Base-by-base conservation (phyloP, 805 yeast species). In the Candida tallmaniae region DNA sequence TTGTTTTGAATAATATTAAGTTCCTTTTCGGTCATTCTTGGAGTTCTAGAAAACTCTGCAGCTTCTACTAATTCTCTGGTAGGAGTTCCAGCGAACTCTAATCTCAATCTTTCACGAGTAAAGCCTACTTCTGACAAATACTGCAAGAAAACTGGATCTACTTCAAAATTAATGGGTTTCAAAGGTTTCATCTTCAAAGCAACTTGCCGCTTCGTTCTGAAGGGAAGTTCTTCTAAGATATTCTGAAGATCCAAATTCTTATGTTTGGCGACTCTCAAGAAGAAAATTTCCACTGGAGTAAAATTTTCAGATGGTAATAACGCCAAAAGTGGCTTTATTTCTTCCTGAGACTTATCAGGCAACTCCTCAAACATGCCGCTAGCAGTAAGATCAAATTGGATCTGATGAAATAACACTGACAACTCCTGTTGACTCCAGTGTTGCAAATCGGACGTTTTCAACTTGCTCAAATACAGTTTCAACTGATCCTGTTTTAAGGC, bases 11-110 rank as follows among this genome's bases (percentile, higher is more conserved):
- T 32, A 10, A 39, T 23, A 3, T 24, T 54, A 13, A 47, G 35
- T 34, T 52, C 55, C 19, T 49, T 36, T 26, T 52, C 56, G 14
- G 48, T 48, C 21, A 47, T 40, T 38, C 50, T 52, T 3, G 35
- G 41, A 6, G 44, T 48, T 14, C 57, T 40, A 29, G 39, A 57
- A 5, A 42, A 44, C 30, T 32, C 29, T 9, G 25, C 19, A 11
- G 27, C 27, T 23, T 48, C 35, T 22, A 66, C 47, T 31, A 60
- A 14, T 38, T 40, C 39, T 23, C 42, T 29, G n/a, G 42, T 31
- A 14, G 39, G 41, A 13, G 45, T 27, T 8, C 46, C 37, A 16
- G 47, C 44, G 15, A 43, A 34, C 15, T 39, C 27, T 8, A 30
- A 23, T 26, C 39, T 32, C 18, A 40, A 29, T 13, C 31, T 22